Base-by-base conservation (phyloP, 2,329 filamentous ascomycete species). In the Cucurbitaria berberidis region DNA sequence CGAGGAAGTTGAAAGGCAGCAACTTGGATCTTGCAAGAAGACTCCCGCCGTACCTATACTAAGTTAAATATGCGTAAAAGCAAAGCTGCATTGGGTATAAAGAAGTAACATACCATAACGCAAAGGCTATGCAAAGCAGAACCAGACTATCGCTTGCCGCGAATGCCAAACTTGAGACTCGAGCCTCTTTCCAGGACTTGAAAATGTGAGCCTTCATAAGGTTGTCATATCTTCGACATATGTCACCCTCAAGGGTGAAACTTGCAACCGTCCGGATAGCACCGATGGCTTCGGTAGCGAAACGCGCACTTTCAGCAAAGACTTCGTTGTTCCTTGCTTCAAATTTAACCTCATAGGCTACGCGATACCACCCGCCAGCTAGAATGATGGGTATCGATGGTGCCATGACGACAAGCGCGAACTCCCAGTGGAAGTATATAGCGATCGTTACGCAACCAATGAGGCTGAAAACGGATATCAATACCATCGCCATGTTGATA, bases 181-280 rank as follows among this genome's bases (percentile, higher is more conserved):
- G 68, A 9, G 96, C 83, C 0, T 90, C 93, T 1, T 82, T 79
- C 40, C 96, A 76, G 57, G 88, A 91, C 42, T 80, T 79, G 35
- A 80, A 81, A 48, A 87, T 86, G 73, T 97, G 93, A 0, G 66
- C 69, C 0, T 84, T 84, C n/a, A 97, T 82, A 19, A 89, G 85
- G 0, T 76, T 67, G 46, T 85, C 86, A 75, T 97, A 98, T 44
- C 87, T 82, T 3, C 76, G 66, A 67, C 90, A 84, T 3, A 97
- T 90, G 66, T 96, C 90, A 0, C 83, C 75, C 76, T 98, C 93
- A 11, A 93, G 86, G 0, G 92, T 96, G 41, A 98, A 82, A 5
- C 91, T 90, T 7, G 92, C 92, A n/a, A 97, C 93, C 1, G 93
- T 98, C 46, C 93, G 88, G 62, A 97, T 96, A 7, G 92, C 89